A percentile compares a stretch with the other conserved stretches of the same genome.
These are phyloP conservation scores for Clavariopsis aquatica DNA, from an alignment of 495 filamentous ascomycete species.

Conservation along the genomic window DNA sequence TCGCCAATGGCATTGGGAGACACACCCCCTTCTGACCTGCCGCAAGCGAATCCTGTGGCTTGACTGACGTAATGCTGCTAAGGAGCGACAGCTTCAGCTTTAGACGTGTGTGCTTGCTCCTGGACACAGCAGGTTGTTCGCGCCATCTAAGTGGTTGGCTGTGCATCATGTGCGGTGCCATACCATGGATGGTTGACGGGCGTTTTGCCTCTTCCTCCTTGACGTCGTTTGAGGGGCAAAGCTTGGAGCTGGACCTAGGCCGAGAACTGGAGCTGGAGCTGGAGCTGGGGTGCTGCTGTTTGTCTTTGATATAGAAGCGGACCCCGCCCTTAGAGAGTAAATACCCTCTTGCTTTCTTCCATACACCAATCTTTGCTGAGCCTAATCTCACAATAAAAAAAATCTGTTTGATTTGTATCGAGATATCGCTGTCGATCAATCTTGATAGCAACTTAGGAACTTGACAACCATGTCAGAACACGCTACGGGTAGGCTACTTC, in stretches of 20 bases:
- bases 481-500: constrained; percentile 7
- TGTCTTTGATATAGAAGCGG: background rate
- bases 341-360: background rate
- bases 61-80: constrained; percentile 10
- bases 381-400: no score
- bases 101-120: background rate
- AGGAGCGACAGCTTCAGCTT: background rate
- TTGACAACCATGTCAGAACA: constrained; percentile 3
- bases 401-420: no score
- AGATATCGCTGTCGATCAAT: no score
- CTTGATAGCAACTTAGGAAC: background rate
- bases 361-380: background rate
- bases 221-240: constrained; percentile 17
- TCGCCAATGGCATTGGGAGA: background rate
- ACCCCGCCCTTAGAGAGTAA: background rate
- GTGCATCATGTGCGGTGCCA: constrained; percentile 14
- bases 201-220: background rate
- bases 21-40: constrained; percentile 25
- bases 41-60: constrained; percentile 20
- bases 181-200: constrained; percentile 3
- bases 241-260: no score
- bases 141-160: constrained; percentile 6
- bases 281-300: no score
- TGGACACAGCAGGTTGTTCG: background rate
- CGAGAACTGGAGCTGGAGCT: no score